Evolutionary conservation across 2,329 filamentous ascomycete species (phyloP).

Genomic region (Hymenoscyphus fraxineus): DNA sequence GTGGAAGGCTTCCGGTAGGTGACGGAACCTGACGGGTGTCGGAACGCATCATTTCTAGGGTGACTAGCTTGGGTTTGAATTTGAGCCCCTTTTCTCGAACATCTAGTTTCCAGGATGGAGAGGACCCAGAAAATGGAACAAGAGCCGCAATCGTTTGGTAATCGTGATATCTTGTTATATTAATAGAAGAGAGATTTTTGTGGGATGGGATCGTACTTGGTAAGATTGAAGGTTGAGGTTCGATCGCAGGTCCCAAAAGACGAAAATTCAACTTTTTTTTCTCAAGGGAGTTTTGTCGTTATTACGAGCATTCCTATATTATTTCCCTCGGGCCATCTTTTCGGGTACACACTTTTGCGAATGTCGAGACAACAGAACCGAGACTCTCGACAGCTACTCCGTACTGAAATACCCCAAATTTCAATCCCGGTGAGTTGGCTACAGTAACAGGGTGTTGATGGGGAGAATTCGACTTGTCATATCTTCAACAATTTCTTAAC

Average conservation of each 20-base stretch:
- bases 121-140: neutral
- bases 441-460: neutral
- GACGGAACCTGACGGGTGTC: slow-evolving; percentile 2
- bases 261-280: no score
- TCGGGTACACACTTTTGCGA: neutral
- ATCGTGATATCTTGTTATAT: neutral
- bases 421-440: neutral
- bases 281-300: no score
- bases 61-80: neutral
- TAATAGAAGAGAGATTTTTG: neutral
- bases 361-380: neutral
- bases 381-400: neutral
- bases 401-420: neutral
- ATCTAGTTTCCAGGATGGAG: neutral
- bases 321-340: no score
- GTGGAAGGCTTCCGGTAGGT: slow-evolving; percentile 11
- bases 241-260: no score
- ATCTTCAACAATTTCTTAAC: neutral
- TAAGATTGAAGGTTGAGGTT: neutral
- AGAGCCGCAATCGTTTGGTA: neutral
- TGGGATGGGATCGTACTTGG: neutral
- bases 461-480: neutral
- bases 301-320: no score
- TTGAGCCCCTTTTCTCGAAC: neutral
- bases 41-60: slow-evolving; percentile 2